A percentile compares a stretch with the other conserved stretches of the same genome.
phyloP scores from a whole-genome alignment of 148 eudicot genomes.

The Diospyros kaki region DNA sequence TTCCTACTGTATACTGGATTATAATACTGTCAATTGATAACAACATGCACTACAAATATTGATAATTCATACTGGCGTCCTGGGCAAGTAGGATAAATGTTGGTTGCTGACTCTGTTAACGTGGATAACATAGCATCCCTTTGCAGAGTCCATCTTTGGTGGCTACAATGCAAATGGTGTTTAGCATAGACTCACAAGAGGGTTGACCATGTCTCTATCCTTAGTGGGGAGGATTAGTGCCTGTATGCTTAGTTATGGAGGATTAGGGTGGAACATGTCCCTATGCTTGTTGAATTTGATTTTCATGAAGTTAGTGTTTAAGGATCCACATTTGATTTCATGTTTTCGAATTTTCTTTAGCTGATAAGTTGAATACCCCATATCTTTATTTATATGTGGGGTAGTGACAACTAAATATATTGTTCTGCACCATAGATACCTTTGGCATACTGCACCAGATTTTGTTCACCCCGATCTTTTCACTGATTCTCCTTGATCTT shows the following conservation, averaged over 20 bases:
- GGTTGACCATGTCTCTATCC: no score
- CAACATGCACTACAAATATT: background rate
- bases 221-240: no score
- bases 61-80: background rate
- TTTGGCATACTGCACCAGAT: background rate
- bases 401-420: background rate
- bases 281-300: no score
- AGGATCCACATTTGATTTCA: background rate
- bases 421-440: background rate
- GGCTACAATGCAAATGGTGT: no score
- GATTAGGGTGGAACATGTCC: no score
- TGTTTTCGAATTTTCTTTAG: background rate
- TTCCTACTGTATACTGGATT: no score
- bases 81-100: background rate
- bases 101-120: background rate
- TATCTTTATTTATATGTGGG: background rate
- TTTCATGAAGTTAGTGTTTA: no score
- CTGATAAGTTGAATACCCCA: background rate
- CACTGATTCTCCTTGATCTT: background rate
- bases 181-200: no score
- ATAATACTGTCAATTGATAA: background rate
- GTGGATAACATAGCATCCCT: background rate
- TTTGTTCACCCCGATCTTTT: background rate
- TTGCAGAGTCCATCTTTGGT: background rate
- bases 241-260: no score